Base-by-base conservation (phyloP, 2,329 filamentous ascomycete species). In the Teratosphaeria gauchensis region DNA sequence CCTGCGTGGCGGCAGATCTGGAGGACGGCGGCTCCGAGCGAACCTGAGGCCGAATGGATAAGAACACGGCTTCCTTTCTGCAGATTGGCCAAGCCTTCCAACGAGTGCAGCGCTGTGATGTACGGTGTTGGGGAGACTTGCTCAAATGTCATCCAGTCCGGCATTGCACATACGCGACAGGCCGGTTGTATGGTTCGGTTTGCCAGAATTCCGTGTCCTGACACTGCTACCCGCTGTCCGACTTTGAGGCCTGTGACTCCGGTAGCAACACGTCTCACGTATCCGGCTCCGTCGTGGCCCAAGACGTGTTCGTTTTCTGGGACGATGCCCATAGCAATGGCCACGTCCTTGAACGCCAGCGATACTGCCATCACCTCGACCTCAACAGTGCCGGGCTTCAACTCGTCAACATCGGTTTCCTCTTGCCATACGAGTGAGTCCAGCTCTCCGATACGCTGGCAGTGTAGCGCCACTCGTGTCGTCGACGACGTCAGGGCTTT, bases 271-370 rank as follows among this genome's bases (percentile, higher is more conserved):
- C 55, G 52, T 11, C 32, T 16, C 11, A 65, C 57, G 21, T 57
- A 35, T 21, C 62, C 56, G 54, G 53, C 55, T 28, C 48, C 11
- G 60, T 64, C 57, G 28, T 56, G 30, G 2, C 59, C 62, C 19
- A 59, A 12, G 33, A 16, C 14, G 33, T 38, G 14, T 16, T 38
- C 33, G 33, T 38, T 38, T 16, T 38, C 33, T 11, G 33, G 33
- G 9, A 38, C 33, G 33, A 38, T 38, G 33, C 33, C 33, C 33
- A 38, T 38, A 16, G 33, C 14, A 12, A 16, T 38, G 9, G 33
- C 33, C 9, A 38, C 33, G 14, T 38, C 33, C 33, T 38, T 38
- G 33, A 38, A 38, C 11, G 9, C 14, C 33, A 38, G 11, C 9
- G 11, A 11, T 12, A 38, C 33, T 16, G 6, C 33, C 33, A 12